A percentile compares a stretch with the other conserved stretches of the same genome.
Evolutionary conservation across 164 flowering plant genomes (phyloP).

Genomic region (Berberis thunbergii): DNA sequence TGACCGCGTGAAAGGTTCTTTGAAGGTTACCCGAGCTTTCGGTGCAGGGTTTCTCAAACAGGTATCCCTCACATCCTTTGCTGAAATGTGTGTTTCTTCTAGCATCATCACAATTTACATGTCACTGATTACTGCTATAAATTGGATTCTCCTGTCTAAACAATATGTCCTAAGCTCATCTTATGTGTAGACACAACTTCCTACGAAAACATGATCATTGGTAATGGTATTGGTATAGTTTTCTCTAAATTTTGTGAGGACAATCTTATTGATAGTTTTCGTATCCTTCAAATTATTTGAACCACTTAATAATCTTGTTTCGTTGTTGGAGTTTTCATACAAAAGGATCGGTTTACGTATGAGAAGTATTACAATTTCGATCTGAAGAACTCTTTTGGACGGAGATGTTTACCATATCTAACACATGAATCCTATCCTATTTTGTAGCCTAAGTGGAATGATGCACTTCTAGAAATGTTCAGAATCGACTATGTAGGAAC

Average conservation of each 20-base stretch:
- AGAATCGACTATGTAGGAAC: conserved; percentile 61
- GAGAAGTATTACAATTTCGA: not conserved
- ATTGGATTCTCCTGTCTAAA: no score
- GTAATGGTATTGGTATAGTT: no score
- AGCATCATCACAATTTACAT: not conserved
- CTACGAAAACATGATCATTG: no score
- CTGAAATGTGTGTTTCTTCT: not conserved
- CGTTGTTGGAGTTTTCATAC: no score
- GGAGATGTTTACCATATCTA: not conserved
- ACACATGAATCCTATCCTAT: not conserved
- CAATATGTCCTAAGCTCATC: no score
- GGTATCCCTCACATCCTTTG: conserved; percentile 24
- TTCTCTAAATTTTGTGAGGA: no score
- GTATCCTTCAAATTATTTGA: no score
- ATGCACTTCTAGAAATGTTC: conserved; percentile 72
- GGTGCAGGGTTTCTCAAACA: conserved; percentile 93
- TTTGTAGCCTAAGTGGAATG: conserved; percentile 79
- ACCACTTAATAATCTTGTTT: no score
- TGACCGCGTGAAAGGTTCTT: conserved; percentile 78
- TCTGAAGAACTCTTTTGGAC: not conserved
- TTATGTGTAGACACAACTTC: no score
- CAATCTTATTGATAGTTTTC: no score
- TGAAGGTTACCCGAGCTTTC: conserved; percentile 85
- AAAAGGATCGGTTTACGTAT: no score
- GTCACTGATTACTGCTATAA: no score